Evolutionary conservation across 2,329 filamentous ascomycete species (phyloP).

Genomic region (Emydomyces testavorans): DNA sequence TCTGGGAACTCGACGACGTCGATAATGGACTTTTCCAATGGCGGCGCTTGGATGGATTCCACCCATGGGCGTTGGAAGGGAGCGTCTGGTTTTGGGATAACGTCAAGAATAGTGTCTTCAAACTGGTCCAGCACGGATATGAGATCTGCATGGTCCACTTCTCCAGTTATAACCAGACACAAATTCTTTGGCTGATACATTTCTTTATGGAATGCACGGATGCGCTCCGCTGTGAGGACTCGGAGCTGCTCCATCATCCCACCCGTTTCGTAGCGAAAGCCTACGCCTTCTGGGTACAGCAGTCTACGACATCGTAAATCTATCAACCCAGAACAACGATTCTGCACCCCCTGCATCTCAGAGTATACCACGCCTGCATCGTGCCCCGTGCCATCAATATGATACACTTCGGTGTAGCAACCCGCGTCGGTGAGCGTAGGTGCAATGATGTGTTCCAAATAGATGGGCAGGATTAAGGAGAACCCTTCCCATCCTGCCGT

Average conservation of each 20-base stretch:
- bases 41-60: slow-evolving; percentile 67
- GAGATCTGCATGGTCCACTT: slow-evolving; percentile 71
- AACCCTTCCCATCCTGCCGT: slow-evolving; percentile 97
- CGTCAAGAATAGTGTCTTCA: slow-evolving; percentile 71
- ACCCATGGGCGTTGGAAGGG: slow-evolving; percentile 85
- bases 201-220: slow-evolving; percentile 83
- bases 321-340: slow-evolving; percentile 73
- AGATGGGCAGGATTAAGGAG: slow-evolving; percentile 83
- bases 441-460: slow-evolving; percentile 84
- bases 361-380: slow-evolving; percentile 97
- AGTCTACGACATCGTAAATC: slow-evolving; percentile 68
- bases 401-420: slow-evolving; percentile 92
- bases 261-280: slow-evolving; percentile 95
- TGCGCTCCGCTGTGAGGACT: slow-evolving; percentile 73
- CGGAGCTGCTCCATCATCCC: slow-evolving; percentile 89
- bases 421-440: slow-evolving; percentile 86
- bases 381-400: slow-evolving; percentile 83
- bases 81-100: slow-evolving; percentile 62
- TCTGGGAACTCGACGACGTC: slow-evolving; percentile 86
- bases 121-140: slow-evolving; percentile 75
- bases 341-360: slow-evolving; percentile 95
- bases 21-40: slow-evolving; percentile 58
- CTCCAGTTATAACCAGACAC: slow-evolving; percentile 81
- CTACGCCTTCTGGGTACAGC: slow-evolving; percentile 77
- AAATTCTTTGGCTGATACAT: slow-evolving; percentile 99